Conservation (phyloP, 1,284 basidiomycete genomes). For the Heterobasidion irregulare region DNA sequence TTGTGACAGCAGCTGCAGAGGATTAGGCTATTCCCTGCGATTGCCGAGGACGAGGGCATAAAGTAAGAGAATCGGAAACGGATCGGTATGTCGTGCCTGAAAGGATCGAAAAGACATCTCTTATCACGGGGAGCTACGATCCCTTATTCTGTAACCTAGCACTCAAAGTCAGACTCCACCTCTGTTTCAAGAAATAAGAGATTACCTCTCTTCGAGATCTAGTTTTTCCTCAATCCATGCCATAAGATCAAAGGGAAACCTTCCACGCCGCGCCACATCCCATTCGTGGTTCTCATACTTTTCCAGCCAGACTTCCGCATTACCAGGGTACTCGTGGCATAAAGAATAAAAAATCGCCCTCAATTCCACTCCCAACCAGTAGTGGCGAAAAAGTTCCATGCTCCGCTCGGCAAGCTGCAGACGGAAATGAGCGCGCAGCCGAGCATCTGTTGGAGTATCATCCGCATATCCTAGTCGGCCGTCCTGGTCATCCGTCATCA, state of each 20-base stretch:
- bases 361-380: background rate
- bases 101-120: too few species aligned
- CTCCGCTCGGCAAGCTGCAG: background rate
- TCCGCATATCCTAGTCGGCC: background rate
- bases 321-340: background rate
- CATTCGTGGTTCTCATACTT: background rate
- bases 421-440: background rate
- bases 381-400: background rate
- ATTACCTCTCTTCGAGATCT: background rate
- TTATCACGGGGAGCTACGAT: too few species aligned
- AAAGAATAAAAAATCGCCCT: background rate
- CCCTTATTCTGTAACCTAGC: too few species aligned
- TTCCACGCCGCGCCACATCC: background rate
- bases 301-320: background rate
- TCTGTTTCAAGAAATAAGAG: too few species aligned
- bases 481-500: background rate
- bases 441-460: background rate
- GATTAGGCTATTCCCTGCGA: too few species aligned
- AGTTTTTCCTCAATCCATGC: background rate
- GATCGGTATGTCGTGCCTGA: too few species aligned
- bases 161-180: too few species aligned
- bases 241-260: background rate
- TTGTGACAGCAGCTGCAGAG: too few species aligned
- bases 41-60: too few species aligned
- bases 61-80: too few species aligned